Conservation (phyloP, 352 stramenopile genomes). For the Blastocystis sp. region DNA sequence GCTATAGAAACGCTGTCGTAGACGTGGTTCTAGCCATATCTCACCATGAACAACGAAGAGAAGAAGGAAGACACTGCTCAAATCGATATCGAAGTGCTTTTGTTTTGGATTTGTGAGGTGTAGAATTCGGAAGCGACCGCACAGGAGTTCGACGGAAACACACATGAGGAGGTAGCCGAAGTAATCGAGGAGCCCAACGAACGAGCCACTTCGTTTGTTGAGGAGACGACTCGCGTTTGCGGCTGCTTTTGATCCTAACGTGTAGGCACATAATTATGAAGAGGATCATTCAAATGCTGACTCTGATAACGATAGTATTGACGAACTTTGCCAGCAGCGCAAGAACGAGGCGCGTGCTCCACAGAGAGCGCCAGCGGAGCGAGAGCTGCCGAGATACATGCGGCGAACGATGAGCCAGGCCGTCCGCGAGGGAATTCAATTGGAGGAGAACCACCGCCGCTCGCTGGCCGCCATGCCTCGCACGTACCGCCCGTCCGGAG, state of each 20-base stretch:
- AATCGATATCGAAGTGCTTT: not conserved
- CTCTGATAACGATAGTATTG: slow-evolving; percentile 52
- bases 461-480: not conserved
- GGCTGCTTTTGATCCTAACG: not conserved
- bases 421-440: not conserved
- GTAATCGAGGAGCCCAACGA: not conserved
- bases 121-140: not conserved
- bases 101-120: not conserved
- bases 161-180: not conserved
- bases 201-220: not conserved
- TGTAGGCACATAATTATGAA: not conserved
- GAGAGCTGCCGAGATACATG: slow-evolving; percentile 31
- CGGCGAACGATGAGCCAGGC: not conserved
- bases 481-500: not conserved
- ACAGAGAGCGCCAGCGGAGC: not conserved
- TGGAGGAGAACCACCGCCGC: slow-evolving; percentile 20
- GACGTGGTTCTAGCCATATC: not conserved
- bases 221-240: not conserved
- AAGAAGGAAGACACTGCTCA: not conserved
- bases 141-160: not conserved
- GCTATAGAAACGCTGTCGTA: not conserved
- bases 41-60: not conserved
- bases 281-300: slow-evolving; percentile 16
- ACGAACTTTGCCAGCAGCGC: slow-evolving; percentile 2
- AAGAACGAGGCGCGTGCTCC: not conserved